These are phyloP conservation scores for Arthrobotrys sphaeroides DNA, from an alignment of 2,329 filamentous ascomycete species.

Conservation along the genomic window DNA sequence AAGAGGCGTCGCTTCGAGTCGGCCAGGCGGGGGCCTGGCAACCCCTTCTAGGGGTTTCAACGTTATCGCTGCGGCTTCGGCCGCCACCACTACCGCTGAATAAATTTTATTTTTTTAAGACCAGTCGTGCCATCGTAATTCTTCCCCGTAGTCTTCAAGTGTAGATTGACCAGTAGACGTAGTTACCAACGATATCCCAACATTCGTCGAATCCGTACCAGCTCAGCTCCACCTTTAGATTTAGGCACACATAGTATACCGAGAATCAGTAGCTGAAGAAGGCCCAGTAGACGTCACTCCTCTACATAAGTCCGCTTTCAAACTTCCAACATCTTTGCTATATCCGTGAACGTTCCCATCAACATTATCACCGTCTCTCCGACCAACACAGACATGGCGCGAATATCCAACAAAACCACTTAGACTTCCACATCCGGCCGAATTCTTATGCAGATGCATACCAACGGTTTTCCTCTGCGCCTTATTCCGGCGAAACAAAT, in stretches of 20 bases:
- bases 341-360: neutral
- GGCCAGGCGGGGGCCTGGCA: neutral
- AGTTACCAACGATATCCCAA: neutral
- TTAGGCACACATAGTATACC: too few species aligned
- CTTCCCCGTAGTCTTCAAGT: neutral
- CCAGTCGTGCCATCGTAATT: neutral
- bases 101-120: neutral
- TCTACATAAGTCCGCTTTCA: neutral
- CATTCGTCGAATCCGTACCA: neutral
- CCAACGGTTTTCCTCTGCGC: neutral
- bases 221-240: neutral
- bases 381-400: conserved; percentile 19
- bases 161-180: neutral
- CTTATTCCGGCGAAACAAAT: neutral
- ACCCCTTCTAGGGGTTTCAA: neutral
- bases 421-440: neutral
- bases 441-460: too few species aligned
- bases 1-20: conserved; percentile 9
- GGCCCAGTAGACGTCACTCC: too few species aligned
- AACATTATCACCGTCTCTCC: neutral
- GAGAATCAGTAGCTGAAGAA: too few species aligned
- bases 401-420: conserved; percentile 28
- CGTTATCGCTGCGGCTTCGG: too few species aligned
- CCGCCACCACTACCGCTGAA: too few species aligned
- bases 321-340: neutral